phyloP scores from a whole-genome alignment of 768 basidiomycete genomes.

The Leccinum uliginosum region DNA sequence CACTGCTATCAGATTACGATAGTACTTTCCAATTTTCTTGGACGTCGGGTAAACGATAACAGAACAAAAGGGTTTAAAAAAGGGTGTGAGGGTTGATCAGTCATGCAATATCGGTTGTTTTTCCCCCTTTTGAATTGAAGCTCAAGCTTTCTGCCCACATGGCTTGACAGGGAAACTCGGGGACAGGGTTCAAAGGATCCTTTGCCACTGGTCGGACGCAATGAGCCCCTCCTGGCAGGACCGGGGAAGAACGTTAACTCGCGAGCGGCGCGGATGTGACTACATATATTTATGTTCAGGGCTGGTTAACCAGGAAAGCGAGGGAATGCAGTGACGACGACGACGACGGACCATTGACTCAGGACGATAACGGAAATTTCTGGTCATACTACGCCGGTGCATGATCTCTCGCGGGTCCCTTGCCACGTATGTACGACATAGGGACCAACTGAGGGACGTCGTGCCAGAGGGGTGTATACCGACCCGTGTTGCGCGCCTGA shows the following conservation, averaged over 20 bases:
- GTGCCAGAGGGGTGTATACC: neutral
- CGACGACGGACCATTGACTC: neutral
- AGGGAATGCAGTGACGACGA: neutral
- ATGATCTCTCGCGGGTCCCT: neutral
- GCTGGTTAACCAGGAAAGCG: neutral
- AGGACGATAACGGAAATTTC: neutral
- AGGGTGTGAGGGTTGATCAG: neutral
- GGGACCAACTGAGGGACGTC: neutral
- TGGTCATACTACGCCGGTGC: neutral
- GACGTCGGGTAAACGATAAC: neutral
- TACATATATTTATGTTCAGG: neutral
- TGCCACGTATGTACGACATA: neutral
- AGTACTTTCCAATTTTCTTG: neutral
- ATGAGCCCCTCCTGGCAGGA: neutral
- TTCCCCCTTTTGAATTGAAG: neutral
- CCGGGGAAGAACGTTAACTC: neutral
- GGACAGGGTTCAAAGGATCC: neutral
- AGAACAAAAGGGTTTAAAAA: too few relatives aligned
- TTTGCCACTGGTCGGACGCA: neutral
- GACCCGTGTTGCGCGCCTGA: slow-evolving; percentile 1
- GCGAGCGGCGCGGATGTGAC: neutral
- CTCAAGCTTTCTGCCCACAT: neutral
- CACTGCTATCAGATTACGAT: slow-evolving; percentile 5
- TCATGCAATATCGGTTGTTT: neutral
- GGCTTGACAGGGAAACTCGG: neutral